phyloP scores from a whole-genome alignment of 805 yeast genomes.

The Hanseniaspora osmophila region DNA sequence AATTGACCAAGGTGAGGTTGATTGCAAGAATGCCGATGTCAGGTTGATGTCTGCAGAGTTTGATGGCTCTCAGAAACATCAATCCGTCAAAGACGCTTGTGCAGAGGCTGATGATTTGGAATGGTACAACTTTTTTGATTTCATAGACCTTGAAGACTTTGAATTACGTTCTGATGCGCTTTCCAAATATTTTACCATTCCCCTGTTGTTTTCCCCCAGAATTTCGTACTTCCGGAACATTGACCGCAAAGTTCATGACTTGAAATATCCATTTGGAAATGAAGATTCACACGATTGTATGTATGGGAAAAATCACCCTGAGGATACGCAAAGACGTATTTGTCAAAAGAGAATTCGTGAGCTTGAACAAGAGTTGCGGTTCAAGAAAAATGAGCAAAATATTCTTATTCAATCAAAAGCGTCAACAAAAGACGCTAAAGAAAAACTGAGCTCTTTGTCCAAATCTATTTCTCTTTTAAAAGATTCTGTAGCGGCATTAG shows the following conservation, averaged over 20 bases:
- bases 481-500: not conserved
- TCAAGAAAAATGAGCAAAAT: too few species aligned
- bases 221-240: slow-evolving; percentile 47
- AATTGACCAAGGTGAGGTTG: slow-evolving; percentile 56
- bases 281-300: slow-evolving; percentile 40
- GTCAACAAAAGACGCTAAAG: too few species aligned
- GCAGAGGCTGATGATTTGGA: not conserved
- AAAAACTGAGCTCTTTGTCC: too few species aligned
- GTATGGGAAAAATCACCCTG: slow-evolving; percentile 40
- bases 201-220: slow-evolving; percentile 40
- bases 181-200: slow-evolving; percentile 27
- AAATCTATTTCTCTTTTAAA: not conserved
- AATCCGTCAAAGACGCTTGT: slow-evolving; percentile 4
- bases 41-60: slow-evolving; percentile 53
- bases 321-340: slow-evolving; percentile 35
- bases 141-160: slow-evolving; percentile 47
- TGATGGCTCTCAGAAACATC: slow-evolving; percentile 12
- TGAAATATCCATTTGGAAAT: slow-evolving; percentile 44
- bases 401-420: too few species aligned
- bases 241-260: slow-evolving; percentile 28
- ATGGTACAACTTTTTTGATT: slow-evolving; percentile 74
- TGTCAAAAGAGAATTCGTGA: slow-evolving; percentile 13
- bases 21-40: slow-evolving; percentile 53
- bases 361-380: too few species aligned
- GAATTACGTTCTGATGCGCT: slow-evolving; percentile 30